These are phyloP conservation scores for Eucalyptus paniculata DNA, from an alignment of 345 rosid species.

Conservation along the genomic window DNA sequence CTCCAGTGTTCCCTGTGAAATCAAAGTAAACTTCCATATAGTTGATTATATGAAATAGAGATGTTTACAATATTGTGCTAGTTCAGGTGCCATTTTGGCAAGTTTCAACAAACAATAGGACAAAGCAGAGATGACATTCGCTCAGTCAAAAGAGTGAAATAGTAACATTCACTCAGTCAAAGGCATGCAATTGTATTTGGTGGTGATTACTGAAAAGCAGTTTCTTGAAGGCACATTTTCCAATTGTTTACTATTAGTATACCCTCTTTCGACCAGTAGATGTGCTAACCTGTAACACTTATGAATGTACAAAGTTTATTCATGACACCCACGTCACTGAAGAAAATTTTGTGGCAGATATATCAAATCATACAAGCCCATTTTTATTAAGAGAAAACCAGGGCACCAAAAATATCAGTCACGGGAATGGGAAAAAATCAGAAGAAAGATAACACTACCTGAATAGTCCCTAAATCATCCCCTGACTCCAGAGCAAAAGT, in stretches of 20 bases:
- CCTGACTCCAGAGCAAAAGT: constrained; percentile 43
- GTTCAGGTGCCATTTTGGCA: background rate
- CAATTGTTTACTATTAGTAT: background rate
- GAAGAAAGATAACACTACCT: constrained; percentile 27
- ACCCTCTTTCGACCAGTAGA: background rate
- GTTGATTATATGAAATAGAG: background rate
- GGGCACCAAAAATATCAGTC: background rate
- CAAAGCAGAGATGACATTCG: background rate
- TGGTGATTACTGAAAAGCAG: background rate
- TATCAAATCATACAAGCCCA: background rate
- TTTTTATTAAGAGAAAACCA: background rate
- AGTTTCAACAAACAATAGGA: background rate
- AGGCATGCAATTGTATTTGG: background rate
- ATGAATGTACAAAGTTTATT: background rate
- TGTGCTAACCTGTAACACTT: background rate
- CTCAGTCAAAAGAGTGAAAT: background rate
- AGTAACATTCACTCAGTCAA: background rate
- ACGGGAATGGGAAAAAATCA: background rate
- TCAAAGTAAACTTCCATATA: background rate
- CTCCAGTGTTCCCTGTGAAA: constrained; percentile 49
- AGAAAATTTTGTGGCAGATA: background rate
- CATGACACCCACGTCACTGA: background rate
- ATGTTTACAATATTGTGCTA: background rate
- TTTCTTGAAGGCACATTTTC: background rate
- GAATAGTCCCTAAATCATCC: constrained; percentile 49